These are phyloP conservation scores for Tetradesmus obliquus DNA, from an alignment of 139 green algal species.

Conservation along the genomic window DNA sequence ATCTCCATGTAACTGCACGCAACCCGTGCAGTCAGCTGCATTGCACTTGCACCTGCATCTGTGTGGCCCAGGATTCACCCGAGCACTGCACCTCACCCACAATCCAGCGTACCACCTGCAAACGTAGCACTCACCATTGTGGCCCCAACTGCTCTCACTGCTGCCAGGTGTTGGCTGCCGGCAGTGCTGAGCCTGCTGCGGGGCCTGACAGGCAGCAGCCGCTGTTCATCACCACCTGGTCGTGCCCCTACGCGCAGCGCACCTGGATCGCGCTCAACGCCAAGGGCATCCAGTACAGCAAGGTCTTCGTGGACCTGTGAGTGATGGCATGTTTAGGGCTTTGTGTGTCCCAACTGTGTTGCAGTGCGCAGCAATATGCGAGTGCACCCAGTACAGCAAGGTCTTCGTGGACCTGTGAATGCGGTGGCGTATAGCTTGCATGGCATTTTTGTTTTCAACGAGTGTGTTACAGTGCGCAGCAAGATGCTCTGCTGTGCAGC, in stretches of 20 bases:
- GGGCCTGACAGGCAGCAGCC: constrained; percentile 8
- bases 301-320: constrained; percentile 42
- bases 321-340: not conserved
- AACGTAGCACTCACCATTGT: not conserved
- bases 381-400: constrained; percentile 3
- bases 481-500: not conserved
- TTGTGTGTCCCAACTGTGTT: not conserved
- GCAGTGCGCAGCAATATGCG: not conserved
- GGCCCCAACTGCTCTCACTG: not conserved
- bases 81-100: not conserved
- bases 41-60: not conserved
- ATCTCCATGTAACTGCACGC: not conserved
- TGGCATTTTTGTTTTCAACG: no score
- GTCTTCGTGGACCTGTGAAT: constrained; percentile 45
- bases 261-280: constrained; percentile 39
- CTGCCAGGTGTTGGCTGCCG: constrained; percentile 17
- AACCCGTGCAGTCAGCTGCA: not conserved
- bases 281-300: constrained; percentile 21
- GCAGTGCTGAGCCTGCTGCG: constrained; percentile 20
- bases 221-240: constrained; percentile 39
- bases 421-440: not conserved
- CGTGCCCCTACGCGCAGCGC: constrained; percentile 32
- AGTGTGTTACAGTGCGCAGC: no score
- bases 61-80: not conserved
- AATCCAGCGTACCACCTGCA: no score